Evolutionary conservation across 208 protist species (phyloP).

Genomic region (Crithidia fasciculata): DNA sequence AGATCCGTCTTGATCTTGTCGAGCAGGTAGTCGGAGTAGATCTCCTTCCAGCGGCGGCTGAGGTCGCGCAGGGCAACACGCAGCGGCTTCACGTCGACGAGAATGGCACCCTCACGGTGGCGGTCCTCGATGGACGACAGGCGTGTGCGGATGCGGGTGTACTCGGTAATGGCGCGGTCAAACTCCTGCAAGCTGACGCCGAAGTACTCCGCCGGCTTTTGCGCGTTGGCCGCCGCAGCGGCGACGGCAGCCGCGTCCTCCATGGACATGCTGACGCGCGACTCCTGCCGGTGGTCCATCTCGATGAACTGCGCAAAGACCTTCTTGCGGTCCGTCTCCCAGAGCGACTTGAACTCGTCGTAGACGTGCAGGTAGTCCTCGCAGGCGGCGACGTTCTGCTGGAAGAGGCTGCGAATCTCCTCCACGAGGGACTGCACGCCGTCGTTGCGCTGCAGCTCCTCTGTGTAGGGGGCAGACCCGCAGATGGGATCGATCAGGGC

Average conservation of each 20-base stretch:
- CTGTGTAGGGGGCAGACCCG: constrained; percentile 47
- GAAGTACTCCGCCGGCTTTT: constrained; percentile 85
- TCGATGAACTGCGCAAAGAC: constrained; percentile 90
- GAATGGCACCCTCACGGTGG: constrained; percentile 91
- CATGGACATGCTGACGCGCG: constrained; percentile 47
- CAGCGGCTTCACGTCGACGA: constrained; percentile 96
- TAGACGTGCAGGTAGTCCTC: constrained; percentile 85
- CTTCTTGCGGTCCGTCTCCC: constrained; percentile 90
- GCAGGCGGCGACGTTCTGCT: constrained; percentile 79
- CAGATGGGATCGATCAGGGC: constrained; percentile 68
- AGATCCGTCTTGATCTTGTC: constrained; percentile 89
- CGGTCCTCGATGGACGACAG: constrained; percentile 88
- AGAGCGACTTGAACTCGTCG: constrained; percentile 93
- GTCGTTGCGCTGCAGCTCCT: constrained; percentile 66
- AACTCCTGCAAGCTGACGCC: constrained; percentile 92
- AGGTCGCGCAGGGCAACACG: constrained; percentile 92
- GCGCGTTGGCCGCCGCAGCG: constrained; percentile 28
- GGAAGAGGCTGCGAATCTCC: constrained; percentile 78
- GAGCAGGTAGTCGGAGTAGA: constrained; percentile 94
- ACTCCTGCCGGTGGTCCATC: constrained; percentile 37
- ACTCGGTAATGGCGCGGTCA: constrained; percentile 94
- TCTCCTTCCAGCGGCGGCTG: constrained; percentile 95
- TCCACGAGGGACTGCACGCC: constrained; percentile 62
- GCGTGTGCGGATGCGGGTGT: constrained; percentile 83
- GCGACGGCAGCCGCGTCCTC: constrained; percentile 43